Percentiles rank a stretch among this genome's conserved stretches.
Conservation (phyloP, 148 eudicot species). For the Camellia granthamiana region DNA sequence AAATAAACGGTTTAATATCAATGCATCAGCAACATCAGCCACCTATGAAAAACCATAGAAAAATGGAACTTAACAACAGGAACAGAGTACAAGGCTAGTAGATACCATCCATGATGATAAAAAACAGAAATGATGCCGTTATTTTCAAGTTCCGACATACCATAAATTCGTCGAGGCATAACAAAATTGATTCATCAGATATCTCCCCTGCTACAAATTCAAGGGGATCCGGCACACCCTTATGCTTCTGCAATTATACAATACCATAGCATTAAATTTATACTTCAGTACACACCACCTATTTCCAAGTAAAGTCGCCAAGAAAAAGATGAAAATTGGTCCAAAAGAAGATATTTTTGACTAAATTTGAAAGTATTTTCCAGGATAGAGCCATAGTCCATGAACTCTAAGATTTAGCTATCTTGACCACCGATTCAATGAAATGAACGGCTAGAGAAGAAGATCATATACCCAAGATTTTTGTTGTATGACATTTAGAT, state of each 20-base stretch:
- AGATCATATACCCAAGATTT: background rate
- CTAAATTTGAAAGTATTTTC: background rate
- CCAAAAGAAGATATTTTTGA: background rate
- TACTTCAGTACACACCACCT: background rate
- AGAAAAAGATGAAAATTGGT: background rate
- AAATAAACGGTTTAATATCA: conserved; percentile 80
- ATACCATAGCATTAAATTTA: conserved; percentile 7
- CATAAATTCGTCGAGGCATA: conserved; percentile 89
- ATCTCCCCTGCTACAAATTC: conserved; percentile 86
- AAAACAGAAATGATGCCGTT: background rate
- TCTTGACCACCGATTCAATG: background rate
- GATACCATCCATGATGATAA: background rate
- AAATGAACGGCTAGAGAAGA: background rate
- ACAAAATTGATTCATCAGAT: conserved; percentile 76
- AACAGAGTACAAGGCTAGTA: background rate
- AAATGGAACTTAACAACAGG: background rate
- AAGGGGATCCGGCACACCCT: conserved; percentile 84
- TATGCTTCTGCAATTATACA: conserved; percentile 63
- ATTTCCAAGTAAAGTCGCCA: background rate
- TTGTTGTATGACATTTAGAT: too few species aligned
- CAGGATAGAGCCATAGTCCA: background rate
- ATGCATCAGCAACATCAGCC: conserved; percentile 90
- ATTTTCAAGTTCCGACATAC: conserved; percentile 23
- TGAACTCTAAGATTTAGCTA: background rate
- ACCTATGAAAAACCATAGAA: conserved; percentile 41